Conservation (phyloP, 2,329 filamentous ascomycete genomes). For the Boeremia lycopersici region DNA sequence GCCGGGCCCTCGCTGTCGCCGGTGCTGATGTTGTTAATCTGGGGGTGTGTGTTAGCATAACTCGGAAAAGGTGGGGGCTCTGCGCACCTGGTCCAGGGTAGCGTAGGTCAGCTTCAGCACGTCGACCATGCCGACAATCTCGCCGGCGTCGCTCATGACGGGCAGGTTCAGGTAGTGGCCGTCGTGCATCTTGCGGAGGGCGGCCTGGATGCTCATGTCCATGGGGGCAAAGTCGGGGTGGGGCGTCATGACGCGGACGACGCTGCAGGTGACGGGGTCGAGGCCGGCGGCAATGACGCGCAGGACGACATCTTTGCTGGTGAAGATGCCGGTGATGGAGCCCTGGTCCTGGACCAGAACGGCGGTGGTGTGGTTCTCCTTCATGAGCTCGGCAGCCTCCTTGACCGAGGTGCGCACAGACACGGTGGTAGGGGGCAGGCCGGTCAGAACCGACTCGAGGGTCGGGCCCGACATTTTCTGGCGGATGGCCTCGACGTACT, state of each 20-base stretch:
- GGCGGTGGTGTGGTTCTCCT: slow-evolving; percentile 97
- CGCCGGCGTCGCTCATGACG: slow-evolving; percentile 95
- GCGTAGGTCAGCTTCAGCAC: slow-evolving; percentile 98
- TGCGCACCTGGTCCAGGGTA: slow-evolving; percentile 84
- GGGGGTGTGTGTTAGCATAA: slow-evolving; percentile 14
- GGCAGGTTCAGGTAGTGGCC: slow-evolving; percentile 97
- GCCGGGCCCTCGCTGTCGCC: slow-evolving; percentile 91
- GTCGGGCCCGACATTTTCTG: slow-evolving; percentile 98
- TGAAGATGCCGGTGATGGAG: slow-evolving; percentile 98
- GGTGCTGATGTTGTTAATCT: slow-evolving; percentile 89
- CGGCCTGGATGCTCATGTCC: slow-evolving; percentile 99
- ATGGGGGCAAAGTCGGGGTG: slow-evolving; percentile 98
- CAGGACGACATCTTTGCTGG: slow-evolving; percentile 97
- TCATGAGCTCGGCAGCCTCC: slow-evolving; percentile 95
- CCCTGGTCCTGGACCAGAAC: slow-evolving; percentile 96
- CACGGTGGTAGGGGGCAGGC: slow-evolving; percentile 89
- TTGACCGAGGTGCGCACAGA: slow-evolving; percentile 95
- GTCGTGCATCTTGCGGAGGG: slow-evolving; percentile 98
- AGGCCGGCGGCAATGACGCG: slow-evolving; percentile 96
- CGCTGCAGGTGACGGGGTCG: slow-evolving; percentile 92
- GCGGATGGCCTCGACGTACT: slow-evolving; percentile 95
- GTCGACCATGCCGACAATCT: slow-evolving; percentile 99
- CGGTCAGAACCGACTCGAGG: slow-evolving; percentile 90
- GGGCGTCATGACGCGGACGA: slow-evolving; percentile 98
- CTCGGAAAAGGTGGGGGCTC: slow-evolving; percentile 3